Conservation (phyloP, 2,329 filamentous ascomycete genomes). For the Alternaria consortialis region DNA sequence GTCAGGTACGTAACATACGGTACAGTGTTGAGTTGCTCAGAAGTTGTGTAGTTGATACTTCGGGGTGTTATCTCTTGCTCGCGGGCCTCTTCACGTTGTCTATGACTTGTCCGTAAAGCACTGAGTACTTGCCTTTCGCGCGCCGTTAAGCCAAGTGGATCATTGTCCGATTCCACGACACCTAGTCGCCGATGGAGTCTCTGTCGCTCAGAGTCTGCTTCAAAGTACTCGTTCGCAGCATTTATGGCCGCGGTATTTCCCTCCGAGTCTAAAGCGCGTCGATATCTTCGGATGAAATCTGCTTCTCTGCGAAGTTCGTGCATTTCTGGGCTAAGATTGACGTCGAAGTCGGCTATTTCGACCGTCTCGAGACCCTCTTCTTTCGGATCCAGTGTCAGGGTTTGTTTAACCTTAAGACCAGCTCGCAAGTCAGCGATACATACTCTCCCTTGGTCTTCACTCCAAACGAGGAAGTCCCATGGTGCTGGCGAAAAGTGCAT, state of each 20-base stretch:
- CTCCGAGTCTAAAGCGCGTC: slow-evolving; percentile 50
- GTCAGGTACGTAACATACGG: slow-evolving; percentile 29
- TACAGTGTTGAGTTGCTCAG: slow-evolving; percentile 31
- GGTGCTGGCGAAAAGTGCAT: slow-evolving; percentile 93
- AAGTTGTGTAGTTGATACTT: slow-evolving; percentile 56
- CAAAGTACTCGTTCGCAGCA: slow-evolving; percentile 56
- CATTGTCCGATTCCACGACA: slow-evolving; percentile 53
- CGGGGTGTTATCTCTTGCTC: slow-evolving; percentile 49
- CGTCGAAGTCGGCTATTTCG: slow-evolving; percentile 62
- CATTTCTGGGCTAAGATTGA: slow-evolving; percentile 48
- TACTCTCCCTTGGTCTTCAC: slow-evolving; percentile 82
- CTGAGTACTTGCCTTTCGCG: slow-evolving; percentile 59
- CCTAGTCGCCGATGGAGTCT: slow-evolving; percentile 47
- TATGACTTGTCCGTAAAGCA: slow-evolving; percentile 52
- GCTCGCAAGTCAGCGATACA: slow-evolving; percentile 77
- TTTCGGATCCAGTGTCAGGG: slow-evolving; percentile 70
- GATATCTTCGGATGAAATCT: slow-evolving; percentile 56
- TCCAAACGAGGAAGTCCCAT: slow-evolving; percentile 91
- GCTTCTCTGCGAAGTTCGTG: slow-evolving; percentile 60
- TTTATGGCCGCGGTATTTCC: slow-evolving; percentile 50
- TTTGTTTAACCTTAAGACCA: slow-evolving; percentile 73
- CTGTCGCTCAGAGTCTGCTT: slow-evolving; percentile 48
- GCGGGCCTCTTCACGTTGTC: slow-evolving; percentile 55
- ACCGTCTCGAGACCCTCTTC: slow-evolving; percentile 65
- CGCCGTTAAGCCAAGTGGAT: slow-evolving; percentile 57